phyloP scores from a whole-genome alignment of 192 early-diverging fungal species.

The Coemansia sp. region DNA sequence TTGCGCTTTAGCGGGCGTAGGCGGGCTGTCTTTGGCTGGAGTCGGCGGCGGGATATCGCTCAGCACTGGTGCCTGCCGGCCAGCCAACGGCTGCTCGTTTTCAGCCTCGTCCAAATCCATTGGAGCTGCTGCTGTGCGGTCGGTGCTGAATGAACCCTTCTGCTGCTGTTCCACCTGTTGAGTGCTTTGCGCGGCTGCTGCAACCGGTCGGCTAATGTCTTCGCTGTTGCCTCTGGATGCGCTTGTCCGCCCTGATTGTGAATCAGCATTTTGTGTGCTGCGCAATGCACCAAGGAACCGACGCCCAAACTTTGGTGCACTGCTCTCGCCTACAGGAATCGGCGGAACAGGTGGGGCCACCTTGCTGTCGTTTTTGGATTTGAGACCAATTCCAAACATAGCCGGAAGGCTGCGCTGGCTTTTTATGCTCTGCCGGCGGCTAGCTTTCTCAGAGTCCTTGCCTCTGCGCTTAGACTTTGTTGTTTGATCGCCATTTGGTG shows the following conservation, averaged over 20 bases:
- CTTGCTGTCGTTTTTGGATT: slow-evolving; percentile 31
- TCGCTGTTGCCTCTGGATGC: slow-evolving; percentile 20
- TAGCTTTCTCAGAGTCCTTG: slow-evolving; percentile 36
- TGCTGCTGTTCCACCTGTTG: neutral
- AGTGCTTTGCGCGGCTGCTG: neutral
- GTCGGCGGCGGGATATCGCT: slow-evolving; percentile 30
- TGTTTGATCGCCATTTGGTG: neutral
- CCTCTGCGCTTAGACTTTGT: slow-evolving; percentile 17
- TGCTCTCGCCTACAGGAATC: slow-evolving; percentile 13
- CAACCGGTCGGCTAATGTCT: slow-evolving; percentile 4
- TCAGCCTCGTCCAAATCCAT: neutral
- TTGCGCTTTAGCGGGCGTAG: slow-evolving; percentile 10
- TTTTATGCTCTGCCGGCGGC: slow-evolving; percentile 52
- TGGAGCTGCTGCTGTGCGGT: neutral
- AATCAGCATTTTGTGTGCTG: slow-evolving; percentile 23
- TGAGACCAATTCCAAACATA: slow-evolving; percentile 49
- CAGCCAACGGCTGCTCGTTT: neutral
- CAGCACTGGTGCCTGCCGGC: neutral
- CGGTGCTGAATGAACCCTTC: neutral
- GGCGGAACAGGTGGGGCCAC: slow-evolving; percentile 40
- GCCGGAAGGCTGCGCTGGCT: slow-evolving; percentile 53
- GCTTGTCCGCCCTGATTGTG: neutral
- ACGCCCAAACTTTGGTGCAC: slow-evolving; percentile 32
- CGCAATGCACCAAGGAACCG: slow-evolving; percentile 44
- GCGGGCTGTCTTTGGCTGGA: slow-evolving; percentile 35